A percentile compares a stretch with the other conserved stretches of the same genome.
phyloP scores from a whole-genome alignment of 2,329 filamentous ascomycete genomes.

The Fusarium longipes region DNA sequence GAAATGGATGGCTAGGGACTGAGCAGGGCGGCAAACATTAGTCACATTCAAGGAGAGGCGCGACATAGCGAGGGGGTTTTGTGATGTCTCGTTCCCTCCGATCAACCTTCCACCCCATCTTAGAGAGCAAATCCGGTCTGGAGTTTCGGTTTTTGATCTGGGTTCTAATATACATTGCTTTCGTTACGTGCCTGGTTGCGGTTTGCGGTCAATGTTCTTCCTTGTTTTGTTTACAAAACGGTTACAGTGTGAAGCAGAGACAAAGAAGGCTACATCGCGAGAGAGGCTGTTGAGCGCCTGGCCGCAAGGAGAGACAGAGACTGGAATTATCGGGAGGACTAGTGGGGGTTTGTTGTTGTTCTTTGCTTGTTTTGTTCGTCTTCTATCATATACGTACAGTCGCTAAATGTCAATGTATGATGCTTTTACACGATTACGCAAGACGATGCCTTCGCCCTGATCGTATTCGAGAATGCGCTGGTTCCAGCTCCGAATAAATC shows the following conservation, averaged over 20 bases:
- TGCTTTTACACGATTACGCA: constrained; percentile 45
- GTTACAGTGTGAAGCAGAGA: neutral
- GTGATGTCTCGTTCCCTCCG: constrained; percentile 43
- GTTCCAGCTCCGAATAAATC: constrained; percentile 58
- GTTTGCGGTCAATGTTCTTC: constrained; percentile 12
- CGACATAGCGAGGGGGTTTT: constrained; percentile 40
- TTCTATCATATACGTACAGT: constrained; percentile 22
- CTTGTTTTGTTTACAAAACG: constrained; percentile 17
- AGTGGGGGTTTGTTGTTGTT: neutral
- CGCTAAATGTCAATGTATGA: constrained; percentile 51
- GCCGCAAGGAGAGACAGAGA: neutral
- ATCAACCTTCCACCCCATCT: constrained; percentile 45
- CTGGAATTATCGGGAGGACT: constrained; percentile 3
- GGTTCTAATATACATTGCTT: constrained; percentile 58
- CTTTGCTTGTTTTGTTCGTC: constrained; percentile 2
- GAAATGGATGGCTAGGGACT: constrained; percentile 30
- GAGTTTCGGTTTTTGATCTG: constrained; percentile 60
- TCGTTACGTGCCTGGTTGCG: constrained; percentile 41
- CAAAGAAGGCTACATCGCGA: constrained; percentile 20
- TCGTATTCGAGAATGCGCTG: constrained; percentile 47
- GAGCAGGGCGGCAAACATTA: constrained; percentile 38
- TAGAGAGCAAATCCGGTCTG: constrained; percentile 59
- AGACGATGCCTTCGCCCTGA: constrained; percentile 13
- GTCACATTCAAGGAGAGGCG: constrained; percentile 37
- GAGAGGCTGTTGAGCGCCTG: neutral